A percentile compares a stretch with the other conserved stretches of the same genome.
Conservation (phyloP, 306 rosid genomes). For the Hippophae gyantsensis region DNA sequence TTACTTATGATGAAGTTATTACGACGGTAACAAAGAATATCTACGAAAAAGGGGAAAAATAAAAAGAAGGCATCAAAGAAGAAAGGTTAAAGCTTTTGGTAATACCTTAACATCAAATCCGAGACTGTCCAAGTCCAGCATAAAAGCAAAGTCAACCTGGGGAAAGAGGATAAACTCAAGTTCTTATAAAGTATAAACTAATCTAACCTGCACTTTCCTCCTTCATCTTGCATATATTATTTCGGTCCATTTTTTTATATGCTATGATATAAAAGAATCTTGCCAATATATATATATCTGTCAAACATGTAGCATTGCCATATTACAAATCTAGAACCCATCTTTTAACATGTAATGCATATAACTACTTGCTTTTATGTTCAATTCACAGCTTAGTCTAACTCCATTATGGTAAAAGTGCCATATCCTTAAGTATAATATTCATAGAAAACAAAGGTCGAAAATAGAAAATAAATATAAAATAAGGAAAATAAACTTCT, state of each 20-base stretch:
- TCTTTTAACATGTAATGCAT: conserved; percentile 7
- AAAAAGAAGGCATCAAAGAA: not conserved
- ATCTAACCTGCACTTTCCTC: not conserved
- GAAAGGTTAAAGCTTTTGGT: not conserved
- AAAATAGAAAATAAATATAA: conserved; percentile 4
- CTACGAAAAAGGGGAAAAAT: conserved; percentile 1
- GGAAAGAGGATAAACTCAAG: conserved; percentile 21
- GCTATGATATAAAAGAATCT: not conserved
- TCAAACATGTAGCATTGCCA: not conserved
- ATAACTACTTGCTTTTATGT: not conserved
- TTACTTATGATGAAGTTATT: no score
- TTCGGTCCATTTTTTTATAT: not conserved
- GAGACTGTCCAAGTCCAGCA: conserved; percentile 85
- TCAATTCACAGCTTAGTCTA: not conserved
- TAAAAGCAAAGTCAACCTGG: conserved; percentile 84
- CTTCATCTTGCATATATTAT: not conserved
- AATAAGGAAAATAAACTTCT: no score
- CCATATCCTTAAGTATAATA: conserved; percentile 9
- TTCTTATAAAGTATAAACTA: conserved; percentile 12
- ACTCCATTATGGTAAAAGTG: not conserved
- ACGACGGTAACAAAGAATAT: no score
- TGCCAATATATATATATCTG: not conserved
- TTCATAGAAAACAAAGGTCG: not conserved
- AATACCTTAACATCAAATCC: conserved; percentile 88
- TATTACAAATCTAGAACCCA: conserved; percentile 7